phyloP scores from a whole-genome alignment of 352 stramenopile species.

The Thalassiosira mediterranea region DNA sequence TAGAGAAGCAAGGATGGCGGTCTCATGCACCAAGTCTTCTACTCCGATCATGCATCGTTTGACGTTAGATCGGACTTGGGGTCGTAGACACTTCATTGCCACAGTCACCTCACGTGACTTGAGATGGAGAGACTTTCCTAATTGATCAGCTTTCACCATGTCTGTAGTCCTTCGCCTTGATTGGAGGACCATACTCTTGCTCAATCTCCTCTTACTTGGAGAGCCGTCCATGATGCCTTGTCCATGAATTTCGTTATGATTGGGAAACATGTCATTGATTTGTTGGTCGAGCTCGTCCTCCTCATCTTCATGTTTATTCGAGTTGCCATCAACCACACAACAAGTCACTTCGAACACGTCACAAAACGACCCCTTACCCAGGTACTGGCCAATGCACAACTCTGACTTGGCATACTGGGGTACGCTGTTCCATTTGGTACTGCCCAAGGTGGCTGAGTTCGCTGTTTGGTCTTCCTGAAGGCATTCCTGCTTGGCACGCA shows the following conservation, averaged over 20 bases:
- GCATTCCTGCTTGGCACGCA: conserved; percentile 16
- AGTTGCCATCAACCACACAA: no score
- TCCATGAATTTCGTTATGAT: no score
- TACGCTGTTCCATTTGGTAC: conserved; percentile 12
- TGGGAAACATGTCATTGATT: no score
- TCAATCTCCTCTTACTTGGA: no score
- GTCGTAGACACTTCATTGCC: conserved; percentile 29
- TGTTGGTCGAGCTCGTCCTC: no score
- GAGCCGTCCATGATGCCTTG: no score
- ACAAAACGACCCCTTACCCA: conserved; percentile 36
- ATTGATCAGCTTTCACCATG: no score
- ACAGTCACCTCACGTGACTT: background rate
- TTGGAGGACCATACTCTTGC: no score
- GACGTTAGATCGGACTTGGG: conserved; percentile 3
- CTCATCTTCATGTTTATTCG: no score
- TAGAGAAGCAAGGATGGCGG: conserved; percentile 49
- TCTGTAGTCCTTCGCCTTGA: no score
- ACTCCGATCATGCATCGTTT: conserved; percentile 14
- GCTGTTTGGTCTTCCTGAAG: conserved; percentile 29
- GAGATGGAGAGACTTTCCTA: no score
- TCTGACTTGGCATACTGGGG: conserved; percentile 30
- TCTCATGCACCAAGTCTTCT: conserved; percentile 35
- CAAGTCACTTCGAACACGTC: conserved; percentile 37
- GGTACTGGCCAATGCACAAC: conserved; percentile 20
- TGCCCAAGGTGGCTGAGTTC: conserved; percentile 4